These are phyloP conservation scores for Heritiera littoralis DNA, from an alignment of 345 rosid species.

Conservation along the genomic window DNA sequence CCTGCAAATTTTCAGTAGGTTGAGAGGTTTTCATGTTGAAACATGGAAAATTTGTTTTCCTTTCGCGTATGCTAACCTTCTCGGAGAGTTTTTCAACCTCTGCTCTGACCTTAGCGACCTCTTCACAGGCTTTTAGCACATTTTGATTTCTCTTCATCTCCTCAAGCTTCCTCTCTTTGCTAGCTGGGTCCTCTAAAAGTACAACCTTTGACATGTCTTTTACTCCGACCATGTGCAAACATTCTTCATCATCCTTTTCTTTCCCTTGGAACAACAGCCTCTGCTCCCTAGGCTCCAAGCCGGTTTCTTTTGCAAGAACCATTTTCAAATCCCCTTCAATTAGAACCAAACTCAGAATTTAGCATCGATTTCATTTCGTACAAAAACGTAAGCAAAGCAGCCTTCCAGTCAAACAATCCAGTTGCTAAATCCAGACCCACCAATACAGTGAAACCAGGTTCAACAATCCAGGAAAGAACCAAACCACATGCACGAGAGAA, in stretches of 20 bases:
- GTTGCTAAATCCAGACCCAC: background rate
- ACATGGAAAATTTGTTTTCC: background rate
- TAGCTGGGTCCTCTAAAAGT: conserved; percentile 53
- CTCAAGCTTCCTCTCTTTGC: conserved; percentile 52
- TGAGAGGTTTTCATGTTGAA: background rate
- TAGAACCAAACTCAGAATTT: conserved; percentile 15
- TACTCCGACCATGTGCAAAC: conserved; percentile 54
- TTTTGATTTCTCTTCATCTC: conserved; percentile 41
- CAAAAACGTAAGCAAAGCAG: background rate
- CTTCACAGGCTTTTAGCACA: conserved; percentile 36
- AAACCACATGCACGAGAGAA: background rate
- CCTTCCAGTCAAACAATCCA: background rate
- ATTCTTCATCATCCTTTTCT: conserved; percentile 51
- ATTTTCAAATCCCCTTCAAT: conserved; percentile 50
- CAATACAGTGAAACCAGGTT: background rate
- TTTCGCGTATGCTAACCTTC: conserved; percentile 32
- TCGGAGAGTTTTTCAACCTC: conserved; percentile 52
- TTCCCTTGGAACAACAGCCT: conserved; percentile 52
- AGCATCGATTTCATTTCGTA: conserved; percentile 18
- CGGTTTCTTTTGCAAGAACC: conserved; percentile 42
- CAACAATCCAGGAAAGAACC: conserved; percentile 6
- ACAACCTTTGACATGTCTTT: conserved; percentile 50
- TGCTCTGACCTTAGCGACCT: conserved; percentile 41
- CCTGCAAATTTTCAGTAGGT: conserved; percentile 30
- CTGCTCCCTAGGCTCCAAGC: conserved; percentile 54